Evolutionary conservation across 306 rosid species (phyloP), one percentile per base, ranked within the genome.

Genomic region (Arachis hypogaea): DNA sequence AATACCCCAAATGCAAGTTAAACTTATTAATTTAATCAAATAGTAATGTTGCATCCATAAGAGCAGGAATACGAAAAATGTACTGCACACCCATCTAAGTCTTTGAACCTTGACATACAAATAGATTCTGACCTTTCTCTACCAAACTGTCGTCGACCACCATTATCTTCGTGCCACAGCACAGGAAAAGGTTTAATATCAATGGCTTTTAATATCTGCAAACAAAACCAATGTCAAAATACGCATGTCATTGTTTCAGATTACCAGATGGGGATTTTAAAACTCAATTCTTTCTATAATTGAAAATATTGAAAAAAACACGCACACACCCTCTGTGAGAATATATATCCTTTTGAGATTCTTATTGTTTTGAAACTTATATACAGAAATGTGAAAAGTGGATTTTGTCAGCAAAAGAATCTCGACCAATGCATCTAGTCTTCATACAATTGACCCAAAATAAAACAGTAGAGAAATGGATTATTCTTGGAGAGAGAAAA

Each of bases 111-210:
- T 36, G 6, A 4, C 28, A 52, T 42, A 51, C 29, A 29, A 64
- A 69, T 63, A 52, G 11, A 77, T 74, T 62, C 86, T 83, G 77
- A 92, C 99, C 99, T 87, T 49, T 90, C 97, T 83, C 99, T 89
- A 52, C 88, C 88, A 57, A 85, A 88, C 5, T 85, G 71, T 59
- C 96, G 94, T 55, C 96, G 83, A 49, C 81, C 66, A 76, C 85
- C 75, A 78, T 81, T 84, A 71, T 94, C 99, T 83, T 94, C 99
- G 63, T 94, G 99, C 99, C 99, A 94, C 58, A 94, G 71, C 18
- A 74, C 55, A 45, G 99, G 99, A 59, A 78, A 66, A 7, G 99
- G 92, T 83, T 92, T 94, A 46, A 94, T 82, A 81, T 92, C 97
- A 28, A 82, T 66, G 73, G 92, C 80, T 73, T 82, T 85, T 63